Conservation (phyloP, 2,329 filamentous ascomycete genomes). For the Magnaporthiopsis poae region DNA sequence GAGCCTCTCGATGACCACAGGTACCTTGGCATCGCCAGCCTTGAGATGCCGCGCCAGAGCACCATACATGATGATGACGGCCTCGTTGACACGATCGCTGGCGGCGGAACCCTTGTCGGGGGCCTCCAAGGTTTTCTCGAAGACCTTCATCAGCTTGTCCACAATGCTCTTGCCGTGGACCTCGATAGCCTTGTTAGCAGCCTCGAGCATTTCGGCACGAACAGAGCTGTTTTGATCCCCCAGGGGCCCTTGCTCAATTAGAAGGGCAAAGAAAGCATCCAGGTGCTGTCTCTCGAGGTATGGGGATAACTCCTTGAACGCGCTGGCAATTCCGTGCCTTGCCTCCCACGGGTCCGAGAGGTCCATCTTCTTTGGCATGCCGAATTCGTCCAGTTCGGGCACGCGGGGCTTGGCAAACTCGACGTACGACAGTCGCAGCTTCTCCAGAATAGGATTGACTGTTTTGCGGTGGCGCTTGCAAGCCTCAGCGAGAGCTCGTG, state of each 20-base stretch:
- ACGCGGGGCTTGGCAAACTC: constrained; percentile 73
- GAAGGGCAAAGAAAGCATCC: constrained; percentile 69
- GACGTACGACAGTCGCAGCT: constrained; percentile 61
- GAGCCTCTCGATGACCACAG: constrained; percentile 76
- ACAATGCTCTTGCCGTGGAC: constrained; percentile 72
- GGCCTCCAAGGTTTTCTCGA: constrained; percentile 77
- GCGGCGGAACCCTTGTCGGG: constrained; percentile 72
- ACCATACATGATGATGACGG: constrained; percentile 94
- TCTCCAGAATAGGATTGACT: constrained; percentile 44
- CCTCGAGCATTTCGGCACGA: constrained; percentile 82
- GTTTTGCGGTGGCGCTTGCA: constrained; percentile 34
- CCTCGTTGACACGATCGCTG: constrained; percentile 86
- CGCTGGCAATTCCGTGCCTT: constrained; percentile 77
- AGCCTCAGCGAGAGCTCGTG: constrained; percentile 69
- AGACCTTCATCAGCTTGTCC: constrained; percentile 82
- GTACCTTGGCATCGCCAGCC: constrained; percentile 75
- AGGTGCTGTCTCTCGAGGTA: constrained; percentile 60
- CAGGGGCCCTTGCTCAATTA: constrained; percentile 79
- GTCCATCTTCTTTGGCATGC: constrained; percentile 86
- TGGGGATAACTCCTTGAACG: constrained; percentile 71
- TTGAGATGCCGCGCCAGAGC: constrained; percentile 81
- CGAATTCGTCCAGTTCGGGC: constrained; percentile 81
- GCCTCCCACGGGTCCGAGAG: constrained; percentile 83
- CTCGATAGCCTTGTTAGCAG: constrained; percentile 71
- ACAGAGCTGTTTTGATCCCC: constrained; percentile 71